A percentile compares a stretch with the other conserved stretches of the same genome.
Conservation (phyloP, 2,329 filamentous ascomycete genomes). For the Sporothrix sp. region DNA sequence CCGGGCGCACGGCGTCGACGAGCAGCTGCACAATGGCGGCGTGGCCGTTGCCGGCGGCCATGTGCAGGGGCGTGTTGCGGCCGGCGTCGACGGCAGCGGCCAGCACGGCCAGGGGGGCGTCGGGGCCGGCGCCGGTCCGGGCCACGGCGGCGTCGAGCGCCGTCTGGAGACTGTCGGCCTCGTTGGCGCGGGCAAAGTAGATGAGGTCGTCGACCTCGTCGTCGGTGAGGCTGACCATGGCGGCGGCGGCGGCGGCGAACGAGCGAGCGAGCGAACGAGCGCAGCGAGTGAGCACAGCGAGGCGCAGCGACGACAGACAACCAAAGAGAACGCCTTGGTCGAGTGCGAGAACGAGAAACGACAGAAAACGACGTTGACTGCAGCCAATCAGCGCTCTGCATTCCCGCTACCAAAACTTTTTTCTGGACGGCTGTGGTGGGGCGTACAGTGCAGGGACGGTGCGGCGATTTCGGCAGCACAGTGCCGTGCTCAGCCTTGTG, state of each 20-base stretch:
- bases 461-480: too few relatives aligned
- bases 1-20: slow-evolving; percentile 29
- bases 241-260: slow-evolving; percentile 20
- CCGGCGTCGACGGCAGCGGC: slow-evolving; percentile 60
- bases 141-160: slow-evolving; percentile 49
- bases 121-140: slow-evolving; percentile 40
- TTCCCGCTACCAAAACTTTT: not conserved
- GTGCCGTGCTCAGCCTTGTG: too few relatives aligned
- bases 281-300: not conserved
- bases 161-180: slow-evolving; percentile 56
- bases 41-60: slow-evolving; percentile 87
- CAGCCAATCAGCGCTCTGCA: too few relatives aligned
- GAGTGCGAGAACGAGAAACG: not conserved
- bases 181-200: slow-evolving; percentile 73
- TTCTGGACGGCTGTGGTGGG: slow-evolving; percentile 17
- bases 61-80: slow-evolving; percentile 78
- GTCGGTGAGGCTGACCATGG: slow-evolving; percentile 45
- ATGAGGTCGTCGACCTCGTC: slow-evolving; percentile 88
- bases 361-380: not conserved
- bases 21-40: slow-evolving; percentile 40
- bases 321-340: too few relatives aligned
- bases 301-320: not conserved
- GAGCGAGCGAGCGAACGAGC: slow-evolving; percentile 27
- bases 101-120: slow-evolving; percentile 52
- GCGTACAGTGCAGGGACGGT: too few relatives aligned